Percentiles rank a stretch among this genome's conserved stretches.
These are phyloP conservation scores for Tieghemiomyces parasiticus DNA, from an alignment of 192 early-diverging fungal species.

Conservation along the genomic window DNA sequence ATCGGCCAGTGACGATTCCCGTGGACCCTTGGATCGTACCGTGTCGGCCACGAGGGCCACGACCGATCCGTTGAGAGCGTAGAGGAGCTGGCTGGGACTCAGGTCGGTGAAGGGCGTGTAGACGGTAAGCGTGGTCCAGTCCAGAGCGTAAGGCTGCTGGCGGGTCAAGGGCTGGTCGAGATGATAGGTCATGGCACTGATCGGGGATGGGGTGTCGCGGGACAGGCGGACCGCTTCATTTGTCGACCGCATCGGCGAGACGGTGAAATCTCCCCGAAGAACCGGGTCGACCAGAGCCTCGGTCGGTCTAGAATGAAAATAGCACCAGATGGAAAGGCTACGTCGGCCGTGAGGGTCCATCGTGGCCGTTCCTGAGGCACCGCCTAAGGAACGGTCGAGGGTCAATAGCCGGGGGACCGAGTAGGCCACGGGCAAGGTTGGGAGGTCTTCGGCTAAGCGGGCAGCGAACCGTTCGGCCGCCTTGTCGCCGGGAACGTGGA, in stretches of 20 bases:
- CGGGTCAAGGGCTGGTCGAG: conserved; percentile 28
- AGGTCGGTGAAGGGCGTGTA: conserved; percentile 63
- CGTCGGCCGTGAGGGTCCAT: conserved; percentile 16
- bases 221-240: not conserved
- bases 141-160: conserved; percentile 37
- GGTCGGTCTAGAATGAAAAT: conserved; percentile 37
- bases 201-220: too few relatives aligned
- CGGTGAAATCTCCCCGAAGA: not conserved
- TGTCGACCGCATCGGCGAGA: not conserved
- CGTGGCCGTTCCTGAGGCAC: too few relatives aligned
- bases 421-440: too few relatives aligned
- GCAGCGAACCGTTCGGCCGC: conserved; percentile 12
- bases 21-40: conserved; percentile 9
- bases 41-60: conserved; percentile 51
- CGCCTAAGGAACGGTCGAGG: conserved; percentile 17
- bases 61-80: conserved; percentile 70
- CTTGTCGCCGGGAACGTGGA: conserved; percentile 14
- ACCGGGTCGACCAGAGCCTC: not conserved
- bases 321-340: conserved; percentile 44
- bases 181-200: too few relatives aligned
- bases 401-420: conserved; percentile 26
- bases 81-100: conserved; percentile 57
- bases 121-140: conserved; percentile 44
- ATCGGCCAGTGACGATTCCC: not conserved
- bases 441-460: too few relatives aligned